Percentiles rank a stretch among this genome's conserved stretches.
Evolutionary conservation across 495 filamentous ascomycete species (phyloP).

Genomic region (Tuber indicum): DNA sequence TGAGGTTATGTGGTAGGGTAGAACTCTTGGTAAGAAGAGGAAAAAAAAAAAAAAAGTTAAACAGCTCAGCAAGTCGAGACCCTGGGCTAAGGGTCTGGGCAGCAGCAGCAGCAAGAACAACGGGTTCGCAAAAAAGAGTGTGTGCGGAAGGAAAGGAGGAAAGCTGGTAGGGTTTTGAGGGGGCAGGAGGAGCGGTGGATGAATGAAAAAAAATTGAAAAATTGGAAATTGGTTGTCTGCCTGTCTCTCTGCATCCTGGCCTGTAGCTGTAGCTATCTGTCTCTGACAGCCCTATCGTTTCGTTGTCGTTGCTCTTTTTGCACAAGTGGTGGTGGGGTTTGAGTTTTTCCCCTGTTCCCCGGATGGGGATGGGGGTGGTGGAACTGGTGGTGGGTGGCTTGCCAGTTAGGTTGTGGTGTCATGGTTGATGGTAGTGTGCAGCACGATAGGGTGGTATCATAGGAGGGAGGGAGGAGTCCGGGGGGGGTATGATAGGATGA

Average conservation of each 20-base stretch:
- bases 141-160: neutral
- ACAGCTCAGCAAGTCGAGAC: slow-evolving; percentile 2
- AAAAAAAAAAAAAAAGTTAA: neutral
- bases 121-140: neutral
- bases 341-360: neutral
- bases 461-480: neutral
- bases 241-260: neutral
- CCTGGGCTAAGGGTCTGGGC: neutral
- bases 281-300: slow-evolving; percentile 1
- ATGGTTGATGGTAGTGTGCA: neutral
- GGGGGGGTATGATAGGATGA: neutral
- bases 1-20: neutral
- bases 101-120: neutral
- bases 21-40: neutral
- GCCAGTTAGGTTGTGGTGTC: neutral
- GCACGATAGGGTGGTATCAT: neutral
- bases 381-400: neutral
- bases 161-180: neutral
- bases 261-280: neutral
- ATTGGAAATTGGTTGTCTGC: neutral
- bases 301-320: neutral
- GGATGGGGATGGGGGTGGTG: neutral
- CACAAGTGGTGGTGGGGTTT: neutral
- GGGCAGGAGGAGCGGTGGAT: too few relatives aligned
- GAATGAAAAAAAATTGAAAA: too few relatives aligned